A percentile compares a stretch with the other conserved stretches of the same genome.
Evolutionary conservation across 208 protist species (phyloP).

Genomic region (Angomonas ambiguus): DNA sequence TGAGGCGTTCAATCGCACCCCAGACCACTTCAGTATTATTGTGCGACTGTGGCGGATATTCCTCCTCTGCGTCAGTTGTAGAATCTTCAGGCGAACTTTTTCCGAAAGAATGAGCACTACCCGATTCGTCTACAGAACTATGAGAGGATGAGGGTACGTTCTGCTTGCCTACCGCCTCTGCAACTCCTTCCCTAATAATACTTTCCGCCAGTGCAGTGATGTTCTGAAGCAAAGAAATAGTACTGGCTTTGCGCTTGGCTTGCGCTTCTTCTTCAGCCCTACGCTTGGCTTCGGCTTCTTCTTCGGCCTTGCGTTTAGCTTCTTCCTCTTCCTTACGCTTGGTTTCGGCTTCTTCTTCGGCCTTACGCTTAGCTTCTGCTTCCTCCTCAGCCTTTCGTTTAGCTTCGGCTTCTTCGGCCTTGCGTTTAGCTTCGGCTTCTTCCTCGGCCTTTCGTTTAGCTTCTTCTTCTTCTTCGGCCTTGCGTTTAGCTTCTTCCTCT

Average conservation of each 20-base stretch:
- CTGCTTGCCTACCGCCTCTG: neutral
- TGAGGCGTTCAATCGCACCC: neutral
- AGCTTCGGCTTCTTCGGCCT: slow-evolving; percentile 6
- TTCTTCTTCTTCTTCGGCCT: slow-evolving; percentile 1
- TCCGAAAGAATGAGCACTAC: too few relatives aligned
- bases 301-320: neutral
- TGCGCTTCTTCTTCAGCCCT: neutral
- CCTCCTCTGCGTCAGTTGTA: too few relatives aligned
- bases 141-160: too few relatives aligned
- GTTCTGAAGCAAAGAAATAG: neutral
- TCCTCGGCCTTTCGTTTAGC: neutral
- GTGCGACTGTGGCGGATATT: too few relatives aligned
- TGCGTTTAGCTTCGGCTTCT: slow-evolving; percentile 9
- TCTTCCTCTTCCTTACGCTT: neutral
- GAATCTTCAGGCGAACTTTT: too few relatives aligned
- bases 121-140: too few relatives aligned
- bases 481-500: slow-evolving; percentile 2
- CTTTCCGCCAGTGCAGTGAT: neutral
- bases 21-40: neutral
- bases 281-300: neutral
- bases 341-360: neutral
- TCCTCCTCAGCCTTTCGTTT: neutral
- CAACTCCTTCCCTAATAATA: neutral
- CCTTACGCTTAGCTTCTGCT: slow-evolving; percentile 1
- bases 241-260: neutral